Conservation (phyloP, 169 alveolate species). For the Eimeria acervulina region DNA sequence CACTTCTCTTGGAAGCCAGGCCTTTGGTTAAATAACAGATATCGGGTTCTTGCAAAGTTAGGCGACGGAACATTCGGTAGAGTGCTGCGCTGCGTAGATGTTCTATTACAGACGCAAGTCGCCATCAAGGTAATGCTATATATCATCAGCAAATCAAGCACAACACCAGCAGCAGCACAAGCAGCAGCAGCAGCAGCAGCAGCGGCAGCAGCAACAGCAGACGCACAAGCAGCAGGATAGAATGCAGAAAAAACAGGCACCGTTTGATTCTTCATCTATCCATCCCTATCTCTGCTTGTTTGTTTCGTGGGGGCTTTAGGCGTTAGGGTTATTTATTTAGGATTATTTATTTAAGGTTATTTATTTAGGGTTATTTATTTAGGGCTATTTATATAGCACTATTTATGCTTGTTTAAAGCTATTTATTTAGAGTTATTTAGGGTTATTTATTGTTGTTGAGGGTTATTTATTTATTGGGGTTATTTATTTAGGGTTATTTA, state of each 20-base stretch:
- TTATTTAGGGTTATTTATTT: too few relatives aligned
- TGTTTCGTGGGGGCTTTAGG: too few relatives aligned
- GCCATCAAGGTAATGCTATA: slow-evolving; percentile 93
- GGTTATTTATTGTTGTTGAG: neutral
- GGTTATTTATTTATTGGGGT: too few relatives aligned
- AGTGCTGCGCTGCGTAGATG: slow-evolving; percentile 95
- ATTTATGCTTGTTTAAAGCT: neutral
- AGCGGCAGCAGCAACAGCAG: neutral
- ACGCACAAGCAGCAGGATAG: too few relatives aligned
- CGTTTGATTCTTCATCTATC: too few relatives aligned
- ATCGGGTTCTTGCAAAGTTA: slow-evolving; percentile 92
- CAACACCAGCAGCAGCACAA: neutral
- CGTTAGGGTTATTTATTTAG: too few relatives aligned
- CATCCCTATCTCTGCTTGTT: too few relatives aligned
- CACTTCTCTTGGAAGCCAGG: slow-evolving; percentile 88
- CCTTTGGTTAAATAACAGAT: slow-evolving; percentile 88
- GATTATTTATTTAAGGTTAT: too few relatives aligned
- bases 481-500: too few relatives aligned
- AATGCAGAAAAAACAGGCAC: too few relatives aligned
- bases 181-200: neutral
- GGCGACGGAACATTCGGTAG: slow-evolving; percentile 99
- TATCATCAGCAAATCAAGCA: neutral
- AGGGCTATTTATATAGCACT: neutral
- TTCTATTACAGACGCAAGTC: slow-evolving; percentile 88
- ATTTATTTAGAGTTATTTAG: neutral